phyloP scores from a whole-genome alignment of 1,284 basidiomycete genomes.

The Phellinidium pouzarii region DNA sequence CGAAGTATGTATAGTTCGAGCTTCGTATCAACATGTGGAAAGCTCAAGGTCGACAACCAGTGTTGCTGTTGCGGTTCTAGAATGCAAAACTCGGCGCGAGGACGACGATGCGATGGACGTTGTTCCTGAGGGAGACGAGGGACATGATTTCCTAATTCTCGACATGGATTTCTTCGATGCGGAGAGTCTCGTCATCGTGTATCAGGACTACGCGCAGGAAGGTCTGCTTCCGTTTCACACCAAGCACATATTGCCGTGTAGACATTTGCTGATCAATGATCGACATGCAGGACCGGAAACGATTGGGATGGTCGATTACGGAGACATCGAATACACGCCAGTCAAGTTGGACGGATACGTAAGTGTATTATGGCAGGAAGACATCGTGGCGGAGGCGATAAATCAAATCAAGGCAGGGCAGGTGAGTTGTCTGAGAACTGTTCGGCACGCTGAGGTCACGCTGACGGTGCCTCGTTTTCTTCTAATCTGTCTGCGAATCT shows the following conservation, averaged over 20 bases:
- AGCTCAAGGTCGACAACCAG: constrained; percentile 30
- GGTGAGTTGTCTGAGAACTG: constrained; percentile 32
- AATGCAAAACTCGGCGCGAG: constrained; percentile 30
- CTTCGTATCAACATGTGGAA: constrained; percentile 38
- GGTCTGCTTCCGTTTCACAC: constrained; percentile 31
- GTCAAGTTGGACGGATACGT: constrained; percentile 43
- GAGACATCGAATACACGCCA: constrained; percentile 48
- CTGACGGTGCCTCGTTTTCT: constrained; percentile 20
- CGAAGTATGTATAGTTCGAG: constrained; percentile 47
- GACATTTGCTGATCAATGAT: constrained; percentile 32
- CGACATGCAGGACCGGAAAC: constrained; percentile 38
- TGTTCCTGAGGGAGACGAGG: constrained; percentile 28
- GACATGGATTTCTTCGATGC: constrained; percentile 75
- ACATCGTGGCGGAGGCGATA: constrained; percentile 51
- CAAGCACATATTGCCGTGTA: constrained; percentile 2
- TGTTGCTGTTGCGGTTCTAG: constrained; percentile 43
- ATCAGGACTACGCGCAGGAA: constrained; percentile 36
- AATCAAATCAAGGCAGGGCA: constrained; percentile 47
- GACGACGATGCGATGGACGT: constrained; percentile 9
- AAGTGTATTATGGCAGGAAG: constrained; percentile 49
- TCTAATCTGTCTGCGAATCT: constrained; percentile 18
- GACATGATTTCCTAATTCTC: constrained; percentile 42
- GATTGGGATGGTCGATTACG: constrained; percentile 55
- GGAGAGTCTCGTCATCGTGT: constrained; percentile 55
- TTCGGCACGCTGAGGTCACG: constrained; percentile 17